Evolutionary conservation across 1,284 basidiomycete species (phyloP).

Genomic region (Malassezia brasiliensis): DNA sequence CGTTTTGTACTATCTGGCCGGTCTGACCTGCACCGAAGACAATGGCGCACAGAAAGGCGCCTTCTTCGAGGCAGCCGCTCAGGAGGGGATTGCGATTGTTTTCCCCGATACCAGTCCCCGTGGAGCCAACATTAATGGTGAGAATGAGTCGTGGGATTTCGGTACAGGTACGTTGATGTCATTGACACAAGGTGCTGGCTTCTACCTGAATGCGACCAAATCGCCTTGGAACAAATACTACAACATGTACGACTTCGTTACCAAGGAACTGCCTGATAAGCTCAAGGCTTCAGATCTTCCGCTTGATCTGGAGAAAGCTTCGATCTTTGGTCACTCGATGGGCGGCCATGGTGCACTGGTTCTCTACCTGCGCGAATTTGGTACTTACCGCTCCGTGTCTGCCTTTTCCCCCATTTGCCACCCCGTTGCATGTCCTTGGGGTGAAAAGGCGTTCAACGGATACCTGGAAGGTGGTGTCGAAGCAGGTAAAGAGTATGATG

Average conservation of each 20-base stretch:
- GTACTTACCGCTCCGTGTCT: constrained; percentile 70
- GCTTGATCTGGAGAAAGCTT: constrained; percentile 27
- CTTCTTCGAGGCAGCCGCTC: constrained; percentile 33
- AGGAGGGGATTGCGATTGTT: constrained; percentile 67
- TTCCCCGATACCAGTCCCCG: constrained; percentile 94
- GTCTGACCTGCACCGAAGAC: constrained; percentile 90
- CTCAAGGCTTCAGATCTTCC: constrained; percentile 23
- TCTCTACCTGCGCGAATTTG: constrained; percentile 66
- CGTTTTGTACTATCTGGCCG: constrained; percentile 74
- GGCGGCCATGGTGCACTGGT: constrained; percentile 92
- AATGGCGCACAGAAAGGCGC: constrained; percentile 56
- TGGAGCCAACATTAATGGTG: constrained; percentile 74
- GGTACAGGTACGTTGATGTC: constrained; percentile 21
- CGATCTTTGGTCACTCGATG: constrained; percentile 57
- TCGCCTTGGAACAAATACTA: constrained; percentile 36
- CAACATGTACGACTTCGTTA: constrained; percentile 40
- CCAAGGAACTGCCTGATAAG: constrained; percentile 28
- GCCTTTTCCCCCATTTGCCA: constrained; percentile 89
- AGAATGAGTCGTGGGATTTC: constrained; percentile 67
- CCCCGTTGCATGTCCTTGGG: constrained; percentile 79
- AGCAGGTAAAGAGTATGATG: constrained; percentile 74
- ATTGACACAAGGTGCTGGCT: constrained; percentile 30
- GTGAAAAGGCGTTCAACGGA: constrained; percentile 80
- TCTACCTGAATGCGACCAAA: constrained; percentile 45
- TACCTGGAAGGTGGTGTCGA: constrained; percentile 64